phyloP scores from a whole-genome alignment of 2,329 filamentous ascomycete genomes.

The Aspergillus brasiliensis region DNA sequence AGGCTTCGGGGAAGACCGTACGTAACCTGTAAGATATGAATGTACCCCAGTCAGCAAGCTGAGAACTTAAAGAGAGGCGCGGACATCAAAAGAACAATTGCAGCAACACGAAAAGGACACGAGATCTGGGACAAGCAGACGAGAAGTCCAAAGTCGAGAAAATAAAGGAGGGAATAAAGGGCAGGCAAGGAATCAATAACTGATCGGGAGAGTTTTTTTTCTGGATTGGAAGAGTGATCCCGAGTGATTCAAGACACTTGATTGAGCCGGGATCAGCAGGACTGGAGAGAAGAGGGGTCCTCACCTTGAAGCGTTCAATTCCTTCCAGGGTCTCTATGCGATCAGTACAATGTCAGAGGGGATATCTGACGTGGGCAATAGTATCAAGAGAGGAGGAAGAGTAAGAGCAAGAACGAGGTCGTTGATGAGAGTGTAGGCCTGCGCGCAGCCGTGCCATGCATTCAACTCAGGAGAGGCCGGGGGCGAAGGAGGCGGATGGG shows the following conservation, averaged over 20 bases:
- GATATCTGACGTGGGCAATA: background rate
- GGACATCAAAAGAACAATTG: background rate
- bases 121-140: background rate
- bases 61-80: background rate
- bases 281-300: background rate
- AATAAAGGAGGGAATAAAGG: background rate
- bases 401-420: background rate
- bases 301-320: background rate
- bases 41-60: background rate
- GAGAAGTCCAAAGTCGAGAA: background rate
- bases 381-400: background rate
- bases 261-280: background rate
- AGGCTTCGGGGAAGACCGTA: background rate
- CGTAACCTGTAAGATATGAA: background rate
- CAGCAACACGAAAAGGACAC: background rate
- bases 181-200: background rate
- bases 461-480: conserved; percentile 15
- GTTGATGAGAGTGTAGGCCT: background rate
- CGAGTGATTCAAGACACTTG: background rate
- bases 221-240: background rate
- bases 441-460: conserved; percentile 13
- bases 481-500: conserved; percentile 8
- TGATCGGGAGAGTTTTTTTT: background rate
- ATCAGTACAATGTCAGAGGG: background rate
- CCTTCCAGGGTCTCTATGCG: background rate